Percentiles rank a stretch among this genome's conserved stretches.
Evolutionary conservation across 176 grass and related monocot species (phyloP).

Genomic region (Triticum dicoccoides): DNA sequence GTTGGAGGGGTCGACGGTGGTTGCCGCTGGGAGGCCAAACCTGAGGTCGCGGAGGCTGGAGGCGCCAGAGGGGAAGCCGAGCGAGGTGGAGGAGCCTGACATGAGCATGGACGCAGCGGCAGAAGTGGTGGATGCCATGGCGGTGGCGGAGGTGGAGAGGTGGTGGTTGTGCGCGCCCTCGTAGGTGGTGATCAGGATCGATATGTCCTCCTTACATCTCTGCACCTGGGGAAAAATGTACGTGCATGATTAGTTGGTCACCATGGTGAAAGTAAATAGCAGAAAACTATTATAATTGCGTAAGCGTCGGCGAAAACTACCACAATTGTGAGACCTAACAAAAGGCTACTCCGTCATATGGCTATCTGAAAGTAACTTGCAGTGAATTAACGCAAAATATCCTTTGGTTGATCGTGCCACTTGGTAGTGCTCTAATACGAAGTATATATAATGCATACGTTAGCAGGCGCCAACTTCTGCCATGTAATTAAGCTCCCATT

Average conservation of each 20-base stretch:
- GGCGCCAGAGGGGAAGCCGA: not conserved
- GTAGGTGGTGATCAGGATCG: constrained; percentile 94
- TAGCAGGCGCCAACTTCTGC: no score
- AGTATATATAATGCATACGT: no score
- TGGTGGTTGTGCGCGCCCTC: constrained; percentile 88
- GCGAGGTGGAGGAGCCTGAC: constrained; percentile 59
- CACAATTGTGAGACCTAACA: no score
- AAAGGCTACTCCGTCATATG: no score
- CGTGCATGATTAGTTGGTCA: not conserved
- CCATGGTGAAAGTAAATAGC: no score
- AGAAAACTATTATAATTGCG: no score
- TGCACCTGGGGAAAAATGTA: constrained; percentile 55
- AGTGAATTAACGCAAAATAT: no score
- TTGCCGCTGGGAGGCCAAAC: constrained; percentile 25
- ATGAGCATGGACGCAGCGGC: constrained; percentile 81
- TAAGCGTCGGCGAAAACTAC: no score
- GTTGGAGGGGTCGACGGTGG: not conserved
- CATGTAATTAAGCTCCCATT: no score
- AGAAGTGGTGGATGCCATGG: constrained; percentile 89
- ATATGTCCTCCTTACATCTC: constrained; percentile 73
- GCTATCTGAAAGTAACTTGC: no score
- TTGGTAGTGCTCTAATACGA: no score
- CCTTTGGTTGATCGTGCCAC: no score
- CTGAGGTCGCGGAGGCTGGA: constrained; percentile 27
- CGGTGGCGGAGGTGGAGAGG: constrained; percentile 62